A percentile compares a stretch with the other conserved stretches of the same genome.
Evolutionary conservation across 192 early-diverging fungal genomes (phyloP).

Genomic region (Fimicolochytrium jonesii): DNA sequence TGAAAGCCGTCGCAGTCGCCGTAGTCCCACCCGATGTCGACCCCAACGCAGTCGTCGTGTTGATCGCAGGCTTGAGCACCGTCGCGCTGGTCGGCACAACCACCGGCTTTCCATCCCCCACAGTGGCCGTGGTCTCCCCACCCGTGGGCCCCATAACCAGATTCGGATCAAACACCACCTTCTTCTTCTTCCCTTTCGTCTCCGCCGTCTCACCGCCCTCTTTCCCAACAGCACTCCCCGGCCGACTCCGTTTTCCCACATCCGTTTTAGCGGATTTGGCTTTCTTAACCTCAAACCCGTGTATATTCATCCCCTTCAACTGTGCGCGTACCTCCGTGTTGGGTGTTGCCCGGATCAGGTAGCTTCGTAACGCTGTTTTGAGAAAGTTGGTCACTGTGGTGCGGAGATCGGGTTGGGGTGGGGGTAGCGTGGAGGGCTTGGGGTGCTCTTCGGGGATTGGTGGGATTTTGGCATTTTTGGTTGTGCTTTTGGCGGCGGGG

Average conservation of each 20-base stretch:
- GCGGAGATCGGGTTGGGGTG: constrained; percentile 17
- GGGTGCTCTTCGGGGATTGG: too few species aligned
- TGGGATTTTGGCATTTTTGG: too few species aligned
- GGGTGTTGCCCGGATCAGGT: constrained; percentile 28
- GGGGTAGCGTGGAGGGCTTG: too few species aligned
- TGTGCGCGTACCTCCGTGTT: constrained; percentile 27
- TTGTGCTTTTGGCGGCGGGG: too few species aligned
- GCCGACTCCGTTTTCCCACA: background rate
- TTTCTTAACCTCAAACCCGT: constrained; percentile 29
- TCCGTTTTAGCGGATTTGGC: background rate
- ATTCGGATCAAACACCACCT: background rate
- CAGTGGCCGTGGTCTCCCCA: too few species aligned
- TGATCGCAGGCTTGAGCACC: too few species aligned
- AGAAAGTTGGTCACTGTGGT: constrained; percentile 28
- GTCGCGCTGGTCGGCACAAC: too few species aligned
- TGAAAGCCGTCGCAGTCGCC: background rate
- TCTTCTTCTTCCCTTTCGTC: background rate
- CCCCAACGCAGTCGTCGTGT: too few species aligned
- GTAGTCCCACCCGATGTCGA: too few species aligned
- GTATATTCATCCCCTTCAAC: constrained; percentile 29
- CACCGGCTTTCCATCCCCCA: too few species aligned
- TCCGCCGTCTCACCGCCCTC: background rate
- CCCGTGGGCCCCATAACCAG: too few species aligned
- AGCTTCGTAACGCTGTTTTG: constrained; percentile 27
- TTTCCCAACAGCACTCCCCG: background rate